Conservation (phyloP, 148 eudicot genomes). For the Rhododendron ovatum region DNA sequence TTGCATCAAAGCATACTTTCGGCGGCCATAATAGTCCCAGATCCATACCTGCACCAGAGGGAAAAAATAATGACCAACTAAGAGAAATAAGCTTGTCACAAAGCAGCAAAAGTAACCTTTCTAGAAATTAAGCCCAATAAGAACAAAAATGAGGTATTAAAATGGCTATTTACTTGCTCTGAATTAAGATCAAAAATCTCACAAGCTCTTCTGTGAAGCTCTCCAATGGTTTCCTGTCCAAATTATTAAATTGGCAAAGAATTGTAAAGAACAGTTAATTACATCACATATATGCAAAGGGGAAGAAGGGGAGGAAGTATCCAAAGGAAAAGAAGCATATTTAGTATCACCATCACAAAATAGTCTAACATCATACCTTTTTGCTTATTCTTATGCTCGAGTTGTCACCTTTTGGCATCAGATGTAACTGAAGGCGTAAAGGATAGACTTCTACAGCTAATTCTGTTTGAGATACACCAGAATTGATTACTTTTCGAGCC, state of each 20-base stretch:
- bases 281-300: not conserved
- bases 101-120: not conserved
- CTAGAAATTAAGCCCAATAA: not conserved
- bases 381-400: conserved; percentile 78
- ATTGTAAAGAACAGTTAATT: not conserved
- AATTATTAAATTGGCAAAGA: conserved; percentile 7
- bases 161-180: conserved; percentile 58
- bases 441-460: conserved; percentile 92
- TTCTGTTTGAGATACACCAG: conserved; percentile 77
- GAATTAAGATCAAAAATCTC: conserved; percentile 69
- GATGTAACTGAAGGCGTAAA: conserved; percentile 74
- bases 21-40: conserved; percentile 79
- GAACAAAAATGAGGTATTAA: not conserved
- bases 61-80: not conserved
- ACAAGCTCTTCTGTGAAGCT: conserved; percentile 83
- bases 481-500: conserved; percentile 76
- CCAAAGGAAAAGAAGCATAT: not conserved
- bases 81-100: conserved; percentile 3
- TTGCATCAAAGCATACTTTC: conserved; percentile 75
- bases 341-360: not conserved
- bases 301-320: not conserved
- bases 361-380: conserved; percentile 45
- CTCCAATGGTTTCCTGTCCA: conserved; percentile 81
- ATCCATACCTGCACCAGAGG: conserved; percentile 51
- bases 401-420: conserved; percentile 68